Base-by-base conservation (phyloP, 2,329 filamentous ascomycete genomes). In the Onygenales sp. region DNA sequence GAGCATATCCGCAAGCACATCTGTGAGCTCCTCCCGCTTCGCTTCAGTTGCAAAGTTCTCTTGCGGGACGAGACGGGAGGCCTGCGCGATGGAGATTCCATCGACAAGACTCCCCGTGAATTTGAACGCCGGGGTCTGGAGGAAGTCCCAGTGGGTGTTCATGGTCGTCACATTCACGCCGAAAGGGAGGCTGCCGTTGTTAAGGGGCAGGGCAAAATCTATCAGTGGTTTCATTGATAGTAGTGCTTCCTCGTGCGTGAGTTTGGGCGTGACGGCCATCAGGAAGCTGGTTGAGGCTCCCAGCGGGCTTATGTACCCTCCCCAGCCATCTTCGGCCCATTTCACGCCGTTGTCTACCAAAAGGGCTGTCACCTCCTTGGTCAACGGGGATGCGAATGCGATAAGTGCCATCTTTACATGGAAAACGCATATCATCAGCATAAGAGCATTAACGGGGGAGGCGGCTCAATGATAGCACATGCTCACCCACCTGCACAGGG, bases 261-360 rank as follows among this genome's bases (percentile, higher is more conserved):
- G 50, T 42, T 52, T 52, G 31, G 50, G 50, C 32, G 50, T 52
- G 33, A 52, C 38, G 14, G 50, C 50, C 31, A 52, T 21, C 14
- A 47, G 11, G 43, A 52, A 32, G 50, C 50, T 47, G 14, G 33
- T 35, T 10, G 14, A 14, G 14, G 31, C 50, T 36, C 43, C 50
- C 3, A 52, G 50, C 3, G 43, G 47, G 13, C 46, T 33, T 35
- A 60, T 46, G 44, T 54, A 61, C 32, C 59, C 59, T 35, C 59
- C 58, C 58, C 58, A 61, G 38, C 59, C 59, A 41, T 61, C 58
- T 9, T 51, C 43, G 9, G 58, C 57, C 59, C 59, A 61, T 49
- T 53, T 57, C 2, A 56, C 58, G 2, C 57, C 48, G 42, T 58
- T 58, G 2, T 53, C 54, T 5, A 61, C 56, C 1, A 60, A 8